Base-by-base conservation (phyloP, 306 rosid species). In the Crotalaria pallida region DNA sequence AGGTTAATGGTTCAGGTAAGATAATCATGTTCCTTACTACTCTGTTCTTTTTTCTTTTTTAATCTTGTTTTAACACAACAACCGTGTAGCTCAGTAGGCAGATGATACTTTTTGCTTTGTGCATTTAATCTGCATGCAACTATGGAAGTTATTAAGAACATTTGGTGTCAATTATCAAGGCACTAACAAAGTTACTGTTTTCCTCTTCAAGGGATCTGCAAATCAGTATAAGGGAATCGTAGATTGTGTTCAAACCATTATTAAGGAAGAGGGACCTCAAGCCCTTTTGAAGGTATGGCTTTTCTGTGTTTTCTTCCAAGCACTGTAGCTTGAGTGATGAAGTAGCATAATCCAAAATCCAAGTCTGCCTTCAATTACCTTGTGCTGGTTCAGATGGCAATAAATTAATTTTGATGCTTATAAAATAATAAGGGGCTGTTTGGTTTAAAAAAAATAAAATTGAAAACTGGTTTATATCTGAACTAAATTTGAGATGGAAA, bases 211-310 rank as follows among this genome's bases (percentile, higher is more conserved):
- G 96, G 98, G 98, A 75, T 84, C 96, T 59, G 87, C 81, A 49
- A 90, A 87, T 62, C 97, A 83, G 72, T 93, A 90, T 71, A 90
- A 81, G 56, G 98, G 98, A 72, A 79, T 93, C 15, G 31, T 66
- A n/a, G 90, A 90, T 79, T 93, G 98, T 75, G 97, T 93, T 80
- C 96, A 88, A 87, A 88, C 97, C 53, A 79, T 93, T 17, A 81
- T 90, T 31, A 84, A 87, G 83, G 98, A 93, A 84, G 97, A 93
- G 81, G 97, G 98, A 52, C 86, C 96, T 82, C 24, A 80, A 9
- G 94, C 98, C 33, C 74, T 90, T 65, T 44, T 88, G 81, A 93
- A 88, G 97, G 97, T 93, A 82, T 40, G 78, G n/a, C 22, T 57
- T 48, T 61, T 52, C 34, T 48, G 43, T 56, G 58, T 69, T 73